These are phyloP conservation scores for Austropuccinia psidii DNA, from an alignment of 1,284 basidiomycete genomes.

Conservation along the genomic window DNA sequence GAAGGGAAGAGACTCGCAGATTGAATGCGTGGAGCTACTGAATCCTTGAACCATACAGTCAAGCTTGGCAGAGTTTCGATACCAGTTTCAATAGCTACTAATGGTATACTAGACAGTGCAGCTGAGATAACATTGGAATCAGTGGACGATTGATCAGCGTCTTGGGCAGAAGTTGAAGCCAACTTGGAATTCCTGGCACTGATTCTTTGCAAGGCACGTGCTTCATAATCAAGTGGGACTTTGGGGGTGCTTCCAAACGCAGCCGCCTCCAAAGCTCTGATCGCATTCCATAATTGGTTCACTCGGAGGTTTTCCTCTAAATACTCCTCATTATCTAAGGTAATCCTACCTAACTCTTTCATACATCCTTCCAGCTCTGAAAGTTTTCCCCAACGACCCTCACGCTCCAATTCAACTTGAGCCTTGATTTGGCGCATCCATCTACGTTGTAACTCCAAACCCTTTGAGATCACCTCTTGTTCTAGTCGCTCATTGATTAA, in stretches of 20 bases:
- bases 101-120: slow-evolving; percentile 12
- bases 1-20: slow-evolving; percentile 85
- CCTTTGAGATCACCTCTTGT: slow-evolving; percentile 91
- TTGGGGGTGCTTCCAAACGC: slow-evolving; percentile 56
- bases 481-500: slow-evolving; percentile 92
- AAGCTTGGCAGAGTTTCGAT: slow-evolving; percentile 85
- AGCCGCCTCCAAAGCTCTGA: slow-evolving; percentile 48
- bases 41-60: slow-evolving; percentile 76
- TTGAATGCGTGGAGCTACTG: slow-evolving; percentile 74
- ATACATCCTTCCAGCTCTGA: slow-evolving; percentile 83
- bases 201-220: slow-evolving; percentile 66
- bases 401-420: slow-evolving; percentile 91
- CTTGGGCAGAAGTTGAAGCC: slow-evolving; percentile 53
- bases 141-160: slow-evolving; percentile 56
- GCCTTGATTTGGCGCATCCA: slow-evolving; percentile 96
- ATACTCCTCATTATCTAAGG: slow-evolving; percentile 78
- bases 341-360: slow-evolving; percentile 81
- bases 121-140: slow-evolving; percentile 48
- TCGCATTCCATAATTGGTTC: slow-evolving; percentile 57
- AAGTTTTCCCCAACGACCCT: slow-evolving; percentile 86
- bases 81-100: slow-evolving; percentile 53
- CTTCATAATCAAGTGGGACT: slow-evolving; percentile 79
- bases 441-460: slow-evolving; percentile 89
- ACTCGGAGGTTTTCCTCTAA: slow-evolving; percentile 82
- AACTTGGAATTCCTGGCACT: slow-evolving; percentile 59